phyloP scores from a whole-genome alignment of 169 alveolate genomes.

The Babesia divergens region DNA sequence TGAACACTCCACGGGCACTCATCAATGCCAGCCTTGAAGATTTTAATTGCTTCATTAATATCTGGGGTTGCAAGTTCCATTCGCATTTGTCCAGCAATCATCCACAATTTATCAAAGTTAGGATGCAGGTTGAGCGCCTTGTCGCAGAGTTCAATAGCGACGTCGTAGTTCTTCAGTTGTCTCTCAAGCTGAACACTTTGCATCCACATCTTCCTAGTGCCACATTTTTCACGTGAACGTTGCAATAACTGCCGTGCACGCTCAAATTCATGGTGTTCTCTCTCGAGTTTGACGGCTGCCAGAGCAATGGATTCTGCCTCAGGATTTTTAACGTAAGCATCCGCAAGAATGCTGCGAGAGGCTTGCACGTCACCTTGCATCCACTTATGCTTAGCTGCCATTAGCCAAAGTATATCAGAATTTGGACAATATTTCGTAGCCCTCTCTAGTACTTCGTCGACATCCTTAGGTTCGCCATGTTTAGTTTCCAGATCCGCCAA shows the following conservation, averaged over 20 bases:
- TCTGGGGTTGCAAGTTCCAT: slow-evolving; percentile 62
- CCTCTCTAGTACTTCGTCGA: slow-evolving; percentile 78
- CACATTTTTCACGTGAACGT: slow-evolving; percentile 83
- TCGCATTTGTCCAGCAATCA: slow-evolving; percentile 88
- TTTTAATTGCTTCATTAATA: slow-evolving; percentile 10
- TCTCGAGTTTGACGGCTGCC: slow-evolving; percentile 89
- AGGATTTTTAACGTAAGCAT: slow-evolving; percentile 82
- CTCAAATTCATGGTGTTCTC: slow-evolving; percentile 87
- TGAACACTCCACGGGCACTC: slow-evolving; percentile 75
- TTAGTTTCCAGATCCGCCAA: slow-evolving; percentile 93
- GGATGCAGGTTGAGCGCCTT: slow-evolving; percentile 82
- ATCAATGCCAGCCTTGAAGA: slow-evolving; percentile 43
- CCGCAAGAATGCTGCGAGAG: slow-evolving; percentile 86
- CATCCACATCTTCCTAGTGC: slow-evolving; percentile 86
- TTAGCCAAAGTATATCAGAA: slow-evolving; percentile 89
- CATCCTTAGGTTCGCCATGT: slow-evolving; percentile 83
- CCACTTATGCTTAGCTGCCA: slow-evolving; percentile 90
- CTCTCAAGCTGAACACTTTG: slow-evolving; percentile 90
- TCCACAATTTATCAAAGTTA: slow-evolving; percentile 84
- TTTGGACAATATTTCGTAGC: slow-evolving; percentile 88
- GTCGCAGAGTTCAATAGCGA: slow-evolving; percentile 74
- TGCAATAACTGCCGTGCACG: slow-evolving; percentile 90
- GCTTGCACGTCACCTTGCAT: slow-evolving; percentile 83
- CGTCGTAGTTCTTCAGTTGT: slow-evolving; percentile 75
- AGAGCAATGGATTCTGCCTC: slow-evolving; percentile 84